These are phyloP conservation scores for Suaeda aralocaspica DNA, from an alignment of 148 eudicot species.

Conservation along the genomic window DNA sequence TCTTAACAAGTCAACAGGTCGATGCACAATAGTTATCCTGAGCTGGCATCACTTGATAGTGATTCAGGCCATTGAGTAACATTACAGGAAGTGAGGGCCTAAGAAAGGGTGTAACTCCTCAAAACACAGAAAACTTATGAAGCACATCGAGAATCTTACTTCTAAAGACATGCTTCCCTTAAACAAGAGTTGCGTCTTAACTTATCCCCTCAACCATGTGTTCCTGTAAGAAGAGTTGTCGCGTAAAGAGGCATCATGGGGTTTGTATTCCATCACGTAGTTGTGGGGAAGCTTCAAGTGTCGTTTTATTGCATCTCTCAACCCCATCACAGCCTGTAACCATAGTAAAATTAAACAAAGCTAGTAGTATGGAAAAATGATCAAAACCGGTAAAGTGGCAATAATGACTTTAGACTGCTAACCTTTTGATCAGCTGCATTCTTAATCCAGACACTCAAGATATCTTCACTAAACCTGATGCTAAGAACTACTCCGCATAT, in stretches of 20 bases:
- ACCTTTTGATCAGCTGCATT: slow-evolving; percentile 94
- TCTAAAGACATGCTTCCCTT: slow-evolving; percentile 6
- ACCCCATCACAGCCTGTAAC: slow-evolving; percentile 75
- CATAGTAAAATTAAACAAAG: not conserved
- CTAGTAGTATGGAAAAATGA: too few species aligned
- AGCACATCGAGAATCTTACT: not conserved
- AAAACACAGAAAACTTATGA: not conserved
- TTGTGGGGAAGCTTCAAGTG: slow-evolving; percentile 87
- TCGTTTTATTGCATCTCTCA: slow-evolving; percentile 85
- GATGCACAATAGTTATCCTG: not conserved
- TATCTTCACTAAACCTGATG: slow-evolving; percentile 82
- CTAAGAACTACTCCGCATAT: slow-evolving; percentile 92
- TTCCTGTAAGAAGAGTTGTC: slow-evolving; percentile 90
- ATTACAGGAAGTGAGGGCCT: not conserved
- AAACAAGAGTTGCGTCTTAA: not conserved
- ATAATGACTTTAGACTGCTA: not conserved
- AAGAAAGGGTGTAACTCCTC: not conserved
- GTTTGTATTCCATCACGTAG: slow-evolving; percentile 93
- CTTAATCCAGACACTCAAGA: slow-evolving; percentile 91
- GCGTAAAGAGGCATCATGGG: slow-evolving; percentile 90
- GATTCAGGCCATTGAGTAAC: not conserved
- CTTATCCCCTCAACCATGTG: slow-evolving; percentile 91
- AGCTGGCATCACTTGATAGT: not conserved
- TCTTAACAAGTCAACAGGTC: not conserved
- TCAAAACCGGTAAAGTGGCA: not conserved